Conservation (phyloP, 2,329 filamentous ascomycete species). For the Colletotrichum gloeosporioides region DNA sequence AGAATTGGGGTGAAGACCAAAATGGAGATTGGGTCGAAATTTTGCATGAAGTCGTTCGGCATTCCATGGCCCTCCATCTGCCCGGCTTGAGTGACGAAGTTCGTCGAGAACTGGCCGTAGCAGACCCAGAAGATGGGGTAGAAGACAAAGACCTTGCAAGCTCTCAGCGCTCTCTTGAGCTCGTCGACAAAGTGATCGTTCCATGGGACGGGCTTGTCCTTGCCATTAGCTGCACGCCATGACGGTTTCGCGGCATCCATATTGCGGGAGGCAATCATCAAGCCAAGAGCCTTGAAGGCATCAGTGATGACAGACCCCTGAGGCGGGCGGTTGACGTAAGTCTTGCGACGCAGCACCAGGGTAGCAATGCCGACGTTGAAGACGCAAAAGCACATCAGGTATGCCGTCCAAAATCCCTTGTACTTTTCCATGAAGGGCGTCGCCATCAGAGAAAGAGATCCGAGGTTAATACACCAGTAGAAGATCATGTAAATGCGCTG, state of each 20-base stretch:
- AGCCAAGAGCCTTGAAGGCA: constrained; percentile 57
- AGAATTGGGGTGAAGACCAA: constrained; percentile 66
- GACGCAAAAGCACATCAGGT: constrained; percentile 54
- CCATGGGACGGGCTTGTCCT: constrained; percentile 56
- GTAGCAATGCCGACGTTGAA: constrained; percentile 64
- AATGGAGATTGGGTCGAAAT: constrained; percentile 72
- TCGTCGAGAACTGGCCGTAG: constrained; percentile 72
- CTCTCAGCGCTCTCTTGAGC: constrained; percentile 68
- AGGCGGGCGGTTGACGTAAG: constrained; percentile 56
- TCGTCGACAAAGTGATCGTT: constrained; percentile 76
- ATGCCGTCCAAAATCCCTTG: constrained; percentile 73
- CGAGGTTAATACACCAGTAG: constrained; percentile 60
- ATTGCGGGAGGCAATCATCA: constrained; percentile 45
- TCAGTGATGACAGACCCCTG: constrained; percentile 70
- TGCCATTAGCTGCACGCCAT: constrained; percentile 60
- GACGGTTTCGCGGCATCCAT: constrained; percentile 70
- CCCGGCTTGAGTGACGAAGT: constrained; percentile 67
- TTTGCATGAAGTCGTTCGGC: constrained; percentile 74
- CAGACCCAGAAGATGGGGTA: constrained; percentile 72
- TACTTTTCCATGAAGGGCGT: constrained; percentile 73
- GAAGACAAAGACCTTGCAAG: constrained; percentile 74
- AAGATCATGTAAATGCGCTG: constrained; percentile 77
- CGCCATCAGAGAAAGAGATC: constrained; percentile 70
- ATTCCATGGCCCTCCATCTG: constrained; percentile 67
- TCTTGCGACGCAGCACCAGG: constrained; percentile 36